These are phyloP conservation scores for Isabelozyma gotoi DNA, from an alignment of 805 yeast genomes.

Conservation along the genomic window DNA sequence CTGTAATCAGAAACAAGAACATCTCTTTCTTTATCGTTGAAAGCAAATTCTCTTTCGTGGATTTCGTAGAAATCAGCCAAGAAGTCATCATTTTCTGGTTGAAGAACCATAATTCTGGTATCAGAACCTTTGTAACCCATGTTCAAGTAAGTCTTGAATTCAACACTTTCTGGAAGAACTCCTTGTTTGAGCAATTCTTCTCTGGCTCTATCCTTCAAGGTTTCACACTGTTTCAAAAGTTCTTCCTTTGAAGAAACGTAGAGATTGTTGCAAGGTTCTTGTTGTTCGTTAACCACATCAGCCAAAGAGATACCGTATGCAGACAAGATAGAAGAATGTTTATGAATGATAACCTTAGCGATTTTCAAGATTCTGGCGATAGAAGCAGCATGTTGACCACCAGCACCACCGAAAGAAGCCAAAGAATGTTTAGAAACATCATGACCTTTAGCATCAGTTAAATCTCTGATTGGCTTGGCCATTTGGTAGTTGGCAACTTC, in stretches of 20 bases:
- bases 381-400: conserved; percentile 85
- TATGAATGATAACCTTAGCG: conserved; percentile 66
- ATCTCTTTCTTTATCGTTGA: conserved; percentile 51
- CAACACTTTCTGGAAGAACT: conserved; percentile 6
- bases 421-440: conserved; percentile 62
- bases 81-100: conserved; percentile 28
- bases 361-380: conserved; percentile 75
- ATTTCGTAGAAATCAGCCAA: conserved; percentile 46
- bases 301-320: conserved; percentile 90
- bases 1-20: conserved; percentile 72
- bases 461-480: conserved; percentile 85
- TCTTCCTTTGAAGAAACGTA: conserved; percentile 14
- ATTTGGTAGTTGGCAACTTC: conserved; percentile 84
- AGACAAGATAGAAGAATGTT: conserved; percentile 78
- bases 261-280: conserved; percentile 62
- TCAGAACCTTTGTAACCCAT: conserved; percentile 25
- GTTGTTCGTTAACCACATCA: conserved; percentile 78
- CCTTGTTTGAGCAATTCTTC: conserved; percentile 13
- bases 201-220: conserved; percentile 9
- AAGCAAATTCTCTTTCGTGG: conserved; percentile 75
- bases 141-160: conserved; percentile 12
- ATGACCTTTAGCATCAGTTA: conserved; percentile 84
- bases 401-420: conserved; percentile 91
- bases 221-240: conserved; percentile 16
- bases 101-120: conserved; percentile 23